Evolutionary conservation across 257 asterid genomes (phyloP), one percentile per base, ranked within the genome.

Genomic region (Gardenia jasminoides): DNA sequence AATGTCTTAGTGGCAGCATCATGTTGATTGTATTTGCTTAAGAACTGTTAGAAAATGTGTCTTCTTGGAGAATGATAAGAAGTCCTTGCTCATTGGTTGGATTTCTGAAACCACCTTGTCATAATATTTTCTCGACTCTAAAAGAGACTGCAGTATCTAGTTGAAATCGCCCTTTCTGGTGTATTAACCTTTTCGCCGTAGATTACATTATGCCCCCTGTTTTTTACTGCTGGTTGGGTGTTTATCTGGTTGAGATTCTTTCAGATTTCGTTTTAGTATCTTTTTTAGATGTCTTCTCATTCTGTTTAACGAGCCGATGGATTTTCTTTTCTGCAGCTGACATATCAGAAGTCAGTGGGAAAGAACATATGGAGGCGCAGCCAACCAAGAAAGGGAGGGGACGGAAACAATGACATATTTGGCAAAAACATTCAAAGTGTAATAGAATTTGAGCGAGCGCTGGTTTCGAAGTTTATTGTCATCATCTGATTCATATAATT

Each of bases 341-440:
- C 83, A 74, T 88, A 83, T 81, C 97, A 64, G 97, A 90, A 86
- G 91, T 80, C 67, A 86, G 88, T 78, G 97, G 93, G 71, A 91
- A 88, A 86, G 94, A 90, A 81, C 93, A 90, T 71, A 72, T 70
- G 28, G 97, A 90, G 68, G 89, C 88, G 62, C 91, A 85, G 75
- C 90, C 91, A 74, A 78, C 90, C 82, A 88, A 88, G 88, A 90
- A 88, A 86, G 94, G 94, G 30, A 87, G 94, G 89, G 93, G 94
- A 72, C 80, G 97, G 85, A 91, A 91, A 72, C 94, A 91, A 80
- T 90, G 87, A 86, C 50, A 13, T 76, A 58, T 68, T 78, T 58
- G 36, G 52, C 39, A 5, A 64, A 24, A 30, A 17, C 17, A 44
- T 22, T 2, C 26, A 10, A 74, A 41, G 31, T 61, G 66, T 54